These are phyloP conservation scores for Fusarium humuli DNA, from an alignment of 2,329 filamentous ascomycete genomes.

Conservation along the genomic window DNA sequence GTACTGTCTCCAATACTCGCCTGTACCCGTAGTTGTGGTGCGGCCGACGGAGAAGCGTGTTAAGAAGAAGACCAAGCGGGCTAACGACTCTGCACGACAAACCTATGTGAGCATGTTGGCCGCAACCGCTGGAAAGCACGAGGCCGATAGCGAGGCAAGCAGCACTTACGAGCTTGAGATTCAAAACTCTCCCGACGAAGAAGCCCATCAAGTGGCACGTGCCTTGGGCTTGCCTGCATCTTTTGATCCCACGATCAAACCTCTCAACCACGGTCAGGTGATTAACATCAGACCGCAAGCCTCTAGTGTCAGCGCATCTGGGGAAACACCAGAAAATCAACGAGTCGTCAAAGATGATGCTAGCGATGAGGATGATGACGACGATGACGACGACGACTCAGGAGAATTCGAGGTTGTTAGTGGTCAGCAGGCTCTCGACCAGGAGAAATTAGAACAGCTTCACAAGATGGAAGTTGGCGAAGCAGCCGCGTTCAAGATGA, in stretches of 20 bases:
- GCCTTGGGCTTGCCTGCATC: conserved; percentile 71
- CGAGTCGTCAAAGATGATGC: conserved; percentile 42
- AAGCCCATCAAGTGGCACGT: conserved; percentile 72
- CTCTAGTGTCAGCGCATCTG: conserved; percentile 20
- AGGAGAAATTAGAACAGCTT: conserved; percentile 62
- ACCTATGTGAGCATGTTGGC: conserved; percentile 84
- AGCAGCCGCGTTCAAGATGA: conserved; percentile 62
- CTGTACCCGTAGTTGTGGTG: conserved; percentile 92
- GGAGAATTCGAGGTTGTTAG: conserved; percentile 60
- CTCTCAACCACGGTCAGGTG: conserved; percentile 54
- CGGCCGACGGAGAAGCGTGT: conserved; percentile 86
- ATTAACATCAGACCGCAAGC: conserved; percentile 26
- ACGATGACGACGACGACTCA: conserved; percentile 53
- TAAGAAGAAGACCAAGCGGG: conserved; percentile 89
- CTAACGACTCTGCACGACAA: conserved; percentile 78
- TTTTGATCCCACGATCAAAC: conserved; percentile 74
- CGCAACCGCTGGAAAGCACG: conserved; percentile 67
- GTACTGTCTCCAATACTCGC: conserved; percentile 93
- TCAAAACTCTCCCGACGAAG: conserved; percentile 68
- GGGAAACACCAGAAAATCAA: conserved; percentile 37
- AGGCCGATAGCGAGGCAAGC: conserved; percentile 66
- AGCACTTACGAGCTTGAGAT: conserved; percentile 67
- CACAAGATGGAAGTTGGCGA: conserved; percentile 71
- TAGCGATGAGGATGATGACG: conserved; percentile 52
- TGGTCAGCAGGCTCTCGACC: conserved; percentile 57